Conservation (phyloP, 2,329 filamentous ascomycete species). For the Claviceps pazoutovae region DNA sequence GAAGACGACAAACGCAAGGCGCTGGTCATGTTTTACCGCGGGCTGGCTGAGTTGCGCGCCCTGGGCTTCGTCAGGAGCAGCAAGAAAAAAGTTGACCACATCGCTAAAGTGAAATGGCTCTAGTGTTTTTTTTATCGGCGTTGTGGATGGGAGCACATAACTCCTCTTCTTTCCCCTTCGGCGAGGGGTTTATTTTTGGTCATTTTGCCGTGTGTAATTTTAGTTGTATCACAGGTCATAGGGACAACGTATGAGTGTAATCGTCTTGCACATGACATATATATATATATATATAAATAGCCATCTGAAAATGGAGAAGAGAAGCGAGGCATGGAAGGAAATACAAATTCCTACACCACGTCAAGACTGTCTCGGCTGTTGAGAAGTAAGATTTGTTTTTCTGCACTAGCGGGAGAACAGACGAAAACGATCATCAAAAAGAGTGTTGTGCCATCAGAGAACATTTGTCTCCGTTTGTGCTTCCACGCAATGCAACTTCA, state of each 20-base stretch:
- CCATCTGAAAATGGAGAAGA: not conserved
- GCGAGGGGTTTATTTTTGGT: too few relatives aligned
- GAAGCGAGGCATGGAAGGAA: not conserved
- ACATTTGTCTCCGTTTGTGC: not conserved
- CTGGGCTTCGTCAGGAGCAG: constrained; percentile 82
- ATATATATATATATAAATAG: not conserved
- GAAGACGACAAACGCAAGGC: constrained; percentile 40
- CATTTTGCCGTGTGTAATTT: too few relatives aligned
- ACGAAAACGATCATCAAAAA: not conserved
- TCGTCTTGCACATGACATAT: not conserved
- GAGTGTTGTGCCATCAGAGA: not conserved
- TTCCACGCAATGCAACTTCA: not conserved
- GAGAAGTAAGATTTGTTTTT: not conserved
- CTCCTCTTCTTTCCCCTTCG: not conserved
- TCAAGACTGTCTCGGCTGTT: constrained; percentile 1
- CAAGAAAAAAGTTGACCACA: constrained; percentile 82
- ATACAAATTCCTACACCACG: not conserved
- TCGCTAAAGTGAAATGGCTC: constrained; percentile 79
- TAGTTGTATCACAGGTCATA: not conserved
- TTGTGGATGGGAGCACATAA: too few relatives aligned
- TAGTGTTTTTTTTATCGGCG: not conserved
- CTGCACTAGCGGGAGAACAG: not conserved
- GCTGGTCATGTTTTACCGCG: constrained; percentile 71
- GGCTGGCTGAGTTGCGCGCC: constrained; percentile 68
- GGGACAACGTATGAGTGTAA: not conserved